A percentile compares a stretch with the other conserved stretches of the same genome.
phyloP scores from a whole-genome alignment of 208 protist genomes.

The Trypanosomatidae sp. region DNA sequence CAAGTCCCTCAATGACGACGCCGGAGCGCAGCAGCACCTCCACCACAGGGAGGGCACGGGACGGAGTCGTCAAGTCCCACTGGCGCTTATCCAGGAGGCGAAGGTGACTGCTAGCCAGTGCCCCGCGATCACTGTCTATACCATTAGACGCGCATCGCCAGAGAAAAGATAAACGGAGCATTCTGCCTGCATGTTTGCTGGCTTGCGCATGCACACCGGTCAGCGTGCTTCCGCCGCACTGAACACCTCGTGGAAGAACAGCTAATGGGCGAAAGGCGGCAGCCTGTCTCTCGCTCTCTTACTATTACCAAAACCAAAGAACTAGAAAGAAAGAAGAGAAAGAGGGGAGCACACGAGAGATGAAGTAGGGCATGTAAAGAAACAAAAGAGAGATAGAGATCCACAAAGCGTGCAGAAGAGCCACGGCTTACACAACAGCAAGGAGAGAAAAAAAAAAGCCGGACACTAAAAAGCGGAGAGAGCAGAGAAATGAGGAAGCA shows the following conservation, averaged over 20 bases:
- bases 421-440: too few relatives aligned
- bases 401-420: too few relatives aligned
- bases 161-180: slow-evolving; percentile 8
- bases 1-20: slow-evolving; percentile 53
- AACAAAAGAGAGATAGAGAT: too few relatives aligned
- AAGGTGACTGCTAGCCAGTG: slow-evolving; percentile 30
- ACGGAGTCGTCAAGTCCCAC: slow-evolving; percentile 72
- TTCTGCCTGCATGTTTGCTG: slow-evolving; percentile 9
- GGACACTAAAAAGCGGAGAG: too few relatives aligned
- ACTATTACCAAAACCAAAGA: too few relatives aligned
- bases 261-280: too few relatives aligned
- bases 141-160: slow-evolving; percentile 15
- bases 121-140: slow-evolving; percentile 24
- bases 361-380: too few relatives aligned
- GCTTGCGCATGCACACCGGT: neutral
- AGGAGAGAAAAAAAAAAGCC: too few relatives aligned
- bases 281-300: too few relatives aligned
- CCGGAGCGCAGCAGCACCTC: slow-evolving; percentile 54
- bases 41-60: slow-evolving; percentile 50
- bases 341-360: too few relatives aligned
- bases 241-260: neutral
- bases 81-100: slow-evolving; percentile 35
- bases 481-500: too few relatives aligned
- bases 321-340: too few relatives aligned
- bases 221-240: neutral